Evolutionary conservation across 495 filamentous ascomycete genomes (phyloP).

Genomic region (Aspergillus kassunensis): DNA sequence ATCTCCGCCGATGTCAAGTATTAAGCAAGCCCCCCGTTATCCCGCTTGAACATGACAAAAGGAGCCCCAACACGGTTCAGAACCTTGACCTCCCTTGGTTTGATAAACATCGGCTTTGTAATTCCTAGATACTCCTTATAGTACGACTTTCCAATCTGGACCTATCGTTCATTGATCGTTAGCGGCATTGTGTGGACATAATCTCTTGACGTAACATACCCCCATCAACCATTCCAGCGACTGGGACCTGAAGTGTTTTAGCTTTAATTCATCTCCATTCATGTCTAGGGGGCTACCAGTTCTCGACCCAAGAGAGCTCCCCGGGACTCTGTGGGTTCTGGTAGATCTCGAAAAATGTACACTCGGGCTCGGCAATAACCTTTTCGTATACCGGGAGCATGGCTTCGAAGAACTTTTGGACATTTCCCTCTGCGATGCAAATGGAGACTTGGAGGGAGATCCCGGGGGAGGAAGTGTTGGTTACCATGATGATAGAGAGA

Average conservation of each 20-base stretch:
- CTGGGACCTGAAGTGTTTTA: conserved; percentile 23
- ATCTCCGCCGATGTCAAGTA: too few species aligned
- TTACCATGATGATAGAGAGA: not conserved
- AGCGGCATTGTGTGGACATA: conserved; percentile 4
- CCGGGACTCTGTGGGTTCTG: conserved; percentile 37
- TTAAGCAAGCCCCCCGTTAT: not conserved
- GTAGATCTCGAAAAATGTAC: conserved; percentile 48
- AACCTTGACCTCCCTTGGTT: conserved; percentile 37
- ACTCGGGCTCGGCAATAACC: conserved; percentile 43
- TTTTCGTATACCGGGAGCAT: conserved; percentile 38
- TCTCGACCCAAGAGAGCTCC: conserved; percentile 42
- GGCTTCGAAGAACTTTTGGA: not conserved
- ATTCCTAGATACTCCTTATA: conserved; percentile 46
- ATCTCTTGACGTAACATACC: conserved; percentile 21
- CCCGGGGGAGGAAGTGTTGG: not conserved
- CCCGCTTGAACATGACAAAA: conserved; percentile 26
- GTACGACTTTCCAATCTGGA: conserved; percentile 47
- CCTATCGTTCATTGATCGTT: conserved; percentile 17
- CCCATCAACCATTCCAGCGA: conserved; percentile 37
- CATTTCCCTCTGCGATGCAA: not conserved
- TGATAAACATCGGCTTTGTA: conserved; percentile 48
- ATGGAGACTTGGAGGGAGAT: not conserved
- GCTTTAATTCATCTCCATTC: not conserved
- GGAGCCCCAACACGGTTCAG: conserved; percentile 32
- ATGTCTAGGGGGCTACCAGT: conserved; percentile 29